phyloP scores from a whole-genome alignment of 106 monocot species.

The Apostasia ramifera region DNA sequence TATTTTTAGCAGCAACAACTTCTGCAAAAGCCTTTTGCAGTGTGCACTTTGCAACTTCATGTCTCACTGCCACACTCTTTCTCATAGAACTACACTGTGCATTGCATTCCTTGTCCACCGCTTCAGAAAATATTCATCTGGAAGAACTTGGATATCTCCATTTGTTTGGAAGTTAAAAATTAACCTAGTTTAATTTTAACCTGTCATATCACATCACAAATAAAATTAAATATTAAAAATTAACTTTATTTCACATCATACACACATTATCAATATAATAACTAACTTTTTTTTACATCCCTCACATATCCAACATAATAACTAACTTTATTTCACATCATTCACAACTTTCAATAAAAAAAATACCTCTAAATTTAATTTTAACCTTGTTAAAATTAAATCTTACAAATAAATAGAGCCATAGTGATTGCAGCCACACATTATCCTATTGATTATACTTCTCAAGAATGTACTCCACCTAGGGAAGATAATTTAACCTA shows the following conservation, averaged over 20 bases:
- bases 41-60: constrained; percentile 71
- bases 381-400: too few relatives aligned
- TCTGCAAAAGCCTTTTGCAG: constrained; percentile 70
- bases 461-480: constrained; percentile 37
- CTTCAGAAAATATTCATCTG: constrained; percentile 57
- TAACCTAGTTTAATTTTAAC: too few relatives aligned
- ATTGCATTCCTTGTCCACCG: constrained; percentile 65
- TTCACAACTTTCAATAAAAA: too few relatives aligned
- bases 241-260: too few relatives aligned
- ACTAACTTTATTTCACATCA: too few relatives aligned
- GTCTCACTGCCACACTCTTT: constrained; percentile 31
- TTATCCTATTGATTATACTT: constrained; percentile 77
- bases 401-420: constrained; percentile 61
- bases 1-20: constrained; percentile 39
- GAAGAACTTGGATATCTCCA: constrained; percentile 51
- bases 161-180: neutral
- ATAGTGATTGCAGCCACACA: constrained; percentile 50
- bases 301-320: too few relatives aligned
- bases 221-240: too few relatives aligned
- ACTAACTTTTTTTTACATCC: too few relatives aligned
- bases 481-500: too few relatives aligned
- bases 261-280: too few relatives aligned
- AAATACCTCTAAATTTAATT: too few relatives aligned
- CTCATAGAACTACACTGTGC: constrained; percentile 22
- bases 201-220: too few relatives aligned